Evolutionary conservation across 2,329 filamentous ascomycete genomes (phyloP).

Genomic region (Xylariomycetidae sp.): DNA sequence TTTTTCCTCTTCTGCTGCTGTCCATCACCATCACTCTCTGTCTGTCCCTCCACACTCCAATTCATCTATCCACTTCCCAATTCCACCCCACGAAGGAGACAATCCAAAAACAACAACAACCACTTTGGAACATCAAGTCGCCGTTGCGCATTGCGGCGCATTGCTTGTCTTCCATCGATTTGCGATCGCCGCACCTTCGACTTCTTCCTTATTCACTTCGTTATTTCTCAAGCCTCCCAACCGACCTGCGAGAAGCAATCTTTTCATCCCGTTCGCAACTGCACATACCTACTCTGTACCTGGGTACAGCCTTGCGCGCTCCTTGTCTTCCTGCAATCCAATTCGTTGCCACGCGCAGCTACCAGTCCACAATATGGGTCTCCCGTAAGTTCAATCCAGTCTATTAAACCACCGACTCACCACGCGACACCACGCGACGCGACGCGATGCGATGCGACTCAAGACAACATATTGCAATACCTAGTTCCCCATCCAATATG

Average conservation of each 20-base stretch:
- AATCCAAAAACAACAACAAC: background rate
- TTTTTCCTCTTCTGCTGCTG: constrained; percentile 11
- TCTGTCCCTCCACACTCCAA: constrained; percentile 8
- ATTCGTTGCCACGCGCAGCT: too few species aligned
- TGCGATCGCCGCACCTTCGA: constrained; percentile 1
- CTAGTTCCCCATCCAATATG: too few species aligned
- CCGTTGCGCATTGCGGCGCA: constrained; percentile 9
- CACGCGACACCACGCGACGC: too few species aligned
- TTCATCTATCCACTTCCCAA: background rate
- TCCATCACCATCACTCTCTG: too few species aligned
- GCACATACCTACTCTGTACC: too few species aligned
- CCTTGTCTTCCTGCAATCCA: too few species aligned
- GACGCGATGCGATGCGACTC: too few species aligned
- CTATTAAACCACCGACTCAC: constrained; percentile 11
- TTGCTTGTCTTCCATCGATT: constrained; percentile 7
- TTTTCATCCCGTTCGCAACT: too few species aligned
- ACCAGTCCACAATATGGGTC: constrained; percentile 45
- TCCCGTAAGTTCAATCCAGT: constrained; percentile 38
- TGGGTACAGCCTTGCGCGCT: too few species aligned
- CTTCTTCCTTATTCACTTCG: background rate
- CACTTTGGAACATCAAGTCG: too few species aligned
- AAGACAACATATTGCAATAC: too few species aligned
- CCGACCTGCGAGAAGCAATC: too few species aligned
- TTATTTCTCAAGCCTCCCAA: background rate
- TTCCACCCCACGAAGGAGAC: constrained; percentile 1